Percentiles rank a stretch among this genome's conserved stretches.
phyloP scores from a whole-genome alignment of 2,329 filamentous ascomycete genomes.

The Nannizziopsis arthrosporioides region DNA sequence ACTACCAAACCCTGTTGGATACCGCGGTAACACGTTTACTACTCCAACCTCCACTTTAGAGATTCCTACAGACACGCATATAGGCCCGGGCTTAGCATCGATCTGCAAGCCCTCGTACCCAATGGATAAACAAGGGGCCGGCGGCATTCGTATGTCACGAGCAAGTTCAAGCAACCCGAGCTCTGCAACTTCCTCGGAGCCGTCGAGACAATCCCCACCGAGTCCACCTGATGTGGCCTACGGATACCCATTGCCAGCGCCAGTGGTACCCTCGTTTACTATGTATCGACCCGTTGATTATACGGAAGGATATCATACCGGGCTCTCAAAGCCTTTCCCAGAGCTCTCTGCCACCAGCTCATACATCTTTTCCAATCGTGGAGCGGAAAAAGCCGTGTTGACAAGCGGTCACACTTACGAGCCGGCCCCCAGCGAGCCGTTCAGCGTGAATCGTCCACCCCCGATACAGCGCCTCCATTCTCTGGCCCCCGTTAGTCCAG shows the following conservation, averaged over 20 bases:
- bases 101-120: constrained; percentile 7
- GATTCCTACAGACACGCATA: neutral
- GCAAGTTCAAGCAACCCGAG: constrained; percentile 4
- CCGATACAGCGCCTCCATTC: neutral
- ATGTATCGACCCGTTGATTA: neutral
- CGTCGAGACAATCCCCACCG: constrained; percentile 11
- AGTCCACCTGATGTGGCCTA: constrained; percentile 13
- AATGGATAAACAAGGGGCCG: constrained; percentile 1
- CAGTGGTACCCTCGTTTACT: constrained; percentile 4
- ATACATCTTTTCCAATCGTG: constrained; percentile 6
- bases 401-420: constrained; percentile 10
- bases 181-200: constrained; percentile 5
- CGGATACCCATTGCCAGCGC: constrained; percentile 11
- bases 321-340: neutral
- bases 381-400: constrained; percentile 2
- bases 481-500: neutral
- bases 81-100: neutral
- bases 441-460: neutral
- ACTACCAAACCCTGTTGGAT: constrained; percentile 26
- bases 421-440: neutral
- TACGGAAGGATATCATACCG: constrained; percentile 3
- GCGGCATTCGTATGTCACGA: constrained; percentile 5
- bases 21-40: constrained; percentile 15
- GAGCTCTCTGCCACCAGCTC: neutral
- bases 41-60: neutral